Conservation (phyloP, 2,329 filamentous ascomycete genomes). For the Cladosporium halotolerans region DNA sequence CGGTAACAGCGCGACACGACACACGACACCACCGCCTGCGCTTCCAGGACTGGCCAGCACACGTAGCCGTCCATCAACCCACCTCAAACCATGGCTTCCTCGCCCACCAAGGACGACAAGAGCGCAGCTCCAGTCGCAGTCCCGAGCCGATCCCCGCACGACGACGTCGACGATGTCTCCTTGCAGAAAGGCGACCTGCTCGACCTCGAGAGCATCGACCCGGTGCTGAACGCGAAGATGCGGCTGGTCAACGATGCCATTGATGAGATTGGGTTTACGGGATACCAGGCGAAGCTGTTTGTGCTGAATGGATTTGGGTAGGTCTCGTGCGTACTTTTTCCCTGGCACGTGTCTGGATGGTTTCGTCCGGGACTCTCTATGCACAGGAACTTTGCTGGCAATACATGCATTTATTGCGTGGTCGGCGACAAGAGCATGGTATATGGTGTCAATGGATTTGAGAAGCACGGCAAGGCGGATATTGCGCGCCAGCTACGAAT, state of each 20-base stretch:
- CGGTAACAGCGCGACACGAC: neutral
- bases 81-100: neutral
- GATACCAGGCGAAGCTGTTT: constrained; percentile 54
- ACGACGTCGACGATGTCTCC: neutral
- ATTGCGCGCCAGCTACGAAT: neutral
- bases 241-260: constrained; percentile 61
- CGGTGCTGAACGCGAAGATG: constrained; percentile 61
- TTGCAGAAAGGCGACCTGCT: constrained; percentile 47
- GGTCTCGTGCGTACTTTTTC: constrained; percentile 11
- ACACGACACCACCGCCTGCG: neutral
- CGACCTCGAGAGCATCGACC: constrained; percentile 52
- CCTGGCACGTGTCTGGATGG: no score
- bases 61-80: neutral
- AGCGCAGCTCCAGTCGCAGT: neutral
- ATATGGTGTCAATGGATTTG: no score
- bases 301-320: constrained; percentile 56
- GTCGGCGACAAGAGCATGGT: no score
- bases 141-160: neutral
- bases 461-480: neutral
- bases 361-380: no score
- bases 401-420: no score
- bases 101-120: neutral
- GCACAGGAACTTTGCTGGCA: no score
- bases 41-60: neutral
- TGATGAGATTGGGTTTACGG: constrained; percentile 49